A percentile compares a stretch with the other conserved stretches of the same genome.
phyloP scores from a whole-genome alignment of 768 basidiomycete species.

The Chalciporus piperatus region DNA sequence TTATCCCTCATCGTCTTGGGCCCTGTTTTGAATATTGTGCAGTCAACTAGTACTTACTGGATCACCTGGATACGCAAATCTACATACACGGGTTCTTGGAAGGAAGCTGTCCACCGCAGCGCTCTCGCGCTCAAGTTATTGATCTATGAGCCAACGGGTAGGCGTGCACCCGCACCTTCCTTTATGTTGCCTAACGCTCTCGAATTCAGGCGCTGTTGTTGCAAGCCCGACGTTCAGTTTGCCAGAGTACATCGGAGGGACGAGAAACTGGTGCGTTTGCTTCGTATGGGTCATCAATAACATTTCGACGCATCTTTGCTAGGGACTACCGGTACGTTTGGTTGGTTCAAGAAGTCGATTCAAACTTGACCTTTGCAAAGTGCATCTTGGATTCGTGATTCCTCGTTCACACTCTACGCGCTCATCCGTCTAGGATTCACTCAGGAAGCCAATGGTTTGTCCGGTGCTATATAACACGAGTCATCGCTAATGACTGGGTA shows the following conservation, averaged over 20 bases:
- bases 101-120: slow-evolving; percentile 89
- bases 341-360: not conserved
- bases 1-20: not conserved
- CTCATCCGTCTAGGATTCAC: slow-evolving; percentile 93
- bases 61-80: slow-evolving; percentile 84
- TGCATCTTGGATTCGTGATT: slow-evolving; percentile 92
- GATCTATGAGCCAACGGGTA: slow-evolving; percentile 88
- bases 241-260: slow-evolving; percentile 89
- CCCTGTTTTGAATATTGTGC: slow-evolving; percentile 8
- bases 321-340: slow-evolving; percentile 63
- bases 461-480: not conserved
- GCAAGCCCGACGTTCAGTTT: slow-evolving; percentile 95
- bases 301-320: slow-evolving; percentile 1
- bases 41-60: slow-evolving; percentile 83
- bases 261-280: slow-evolving; percentile 73
- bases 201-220: slow-evolving; percentile 71
- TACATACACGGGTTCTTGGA: slow-evolving; percentile 92
- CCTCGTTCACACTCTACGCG: slow-evolving; percentile 94
- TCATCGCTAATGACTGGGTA: slow-evolving; percentile 21
- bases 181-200: not conserved
- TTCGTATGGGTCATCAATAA: not conserved
- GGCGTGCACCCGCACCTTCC: not conserved
- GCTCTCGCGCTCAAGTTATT: slow-evolving; percentile 92
- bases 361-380: slow-evolving; percentile 32
- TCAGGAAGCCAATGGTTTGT: slow-evolving; percentile 81